Evolutionary conservation across 345 rosid species (phyloP), one percentile per base, ranked within the genome.

Genomic region (Euphorbia peplus): DNA sequence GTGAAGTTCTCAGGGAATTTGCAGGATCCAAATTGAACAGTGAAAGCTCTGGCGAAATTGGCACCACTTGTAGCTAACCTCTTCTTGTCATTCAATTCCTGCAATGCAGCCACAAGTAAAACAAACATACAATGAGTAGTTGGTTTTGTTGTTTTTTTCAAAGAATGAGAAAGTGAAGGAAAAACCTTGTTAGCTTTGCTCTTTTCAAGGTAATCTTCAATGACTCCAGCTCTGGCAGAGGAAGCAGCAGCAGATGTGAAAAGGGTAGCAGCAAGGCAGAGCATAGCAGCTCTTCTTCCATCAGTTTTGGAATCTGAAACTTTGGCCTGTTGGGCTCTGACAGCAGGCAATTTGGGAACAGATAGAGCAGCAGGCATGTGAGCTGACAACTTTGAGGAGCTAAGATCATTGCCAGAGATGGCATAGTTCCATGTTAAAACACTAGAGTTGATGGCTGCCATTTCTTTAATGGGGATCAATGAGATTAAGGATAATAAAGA

Each of bases 1-100:
- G 99, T 91, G 82, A 95, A 95, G 85, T 95, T 95, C 77, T 91
- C 92, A 2, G 99, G 99, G 92, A 95, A 95, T 84, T 90, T 88
- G 88, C 99, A 95, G 57, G 84, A 68, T 37, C 99, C 98, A 48
- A 91, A 91, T 75, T 95, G 75, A 37, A 95, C 98, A 0, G 99
- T 95, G 84, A 75, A 91, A 26, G 99, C 99, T 79, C 98, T 84
- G 0, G 98, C 90, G 76, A 95, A 91, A 85, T 95, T 95, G 4
- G 99, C 97, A 50, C 98, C 98, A 67, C 92, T 95, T 19, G 99
- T 91, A 29, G 96, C 97, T 82, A 95, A 75, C 71, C 97, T 90
- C 90, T 91, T 95, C 90, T 86, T 83, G 75, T 95, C 99, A 75
- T 95, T 95, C 79, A 95, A 77, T 75, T 86, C 99, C 99, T 93